Base-by-base conservation (phyloP, 352 stramenopile genomes). In the Phytophthora europaea region DNA sequence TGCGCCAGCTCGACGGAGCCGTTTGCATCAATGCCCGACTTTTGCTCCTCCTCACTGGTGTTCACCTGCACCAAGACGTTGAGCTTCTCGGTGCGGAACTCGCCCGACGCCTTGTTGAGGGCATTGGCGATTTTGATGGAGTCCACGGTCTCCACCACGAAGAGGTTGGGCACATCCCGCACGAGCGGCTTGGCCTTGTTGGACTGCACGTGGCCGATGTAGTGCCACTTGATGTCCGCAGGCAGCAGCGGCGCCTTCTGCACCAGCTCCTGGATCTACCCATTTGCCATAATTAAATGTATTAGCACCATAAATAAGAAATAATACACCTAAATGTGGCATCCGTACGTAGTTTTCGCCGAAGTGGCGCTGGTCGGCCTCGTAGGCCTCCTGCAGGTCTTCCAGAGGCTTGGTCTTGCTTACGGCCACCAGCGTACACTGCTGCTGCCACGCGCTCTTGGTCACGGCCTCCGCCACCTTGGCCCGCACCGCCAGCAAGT, bases 31-130 rank as follows among this genome's bases (percentile, higher is more conserved):
- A 98, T 91, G 33, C 98, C 98, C 66, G 89, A 98, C 79, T 99
- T 99, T 53, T 97, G 93, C n/a, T 98, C 96, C 83, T 99, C 98
- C 8, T 91, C 97, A 70, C 92, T 99, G 18, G 98, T 99, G 85
- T 99, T 99, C 43, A 99, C 93, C 83, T 99, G 98, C 52, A 99
- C 83, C 79, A 99, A 97, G 36, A 99, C 94, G 64, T 95, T 89
- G 40, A 99, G 87, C 34, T 88, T 92, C 40, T 81, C 72, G 28
- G 76, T 74, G 70, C 79, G 80, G 73, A 83, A 95, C 77, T 85
- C 81, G 58, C 75, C 76, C 62, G 88, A 93, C 4, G 92, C 88
- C 59, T 91, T 93, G 70, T 99, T 93, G 1, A 99, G 87, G 52
- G 98, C 98, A 66, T 96, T 96, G 6, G 98, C 98, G 63, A 99